Evolutionary conservation across 2,329 filamentous ascomycete genomes (phyloP).

Genomic region (Zasmidium cellare): DNA sequence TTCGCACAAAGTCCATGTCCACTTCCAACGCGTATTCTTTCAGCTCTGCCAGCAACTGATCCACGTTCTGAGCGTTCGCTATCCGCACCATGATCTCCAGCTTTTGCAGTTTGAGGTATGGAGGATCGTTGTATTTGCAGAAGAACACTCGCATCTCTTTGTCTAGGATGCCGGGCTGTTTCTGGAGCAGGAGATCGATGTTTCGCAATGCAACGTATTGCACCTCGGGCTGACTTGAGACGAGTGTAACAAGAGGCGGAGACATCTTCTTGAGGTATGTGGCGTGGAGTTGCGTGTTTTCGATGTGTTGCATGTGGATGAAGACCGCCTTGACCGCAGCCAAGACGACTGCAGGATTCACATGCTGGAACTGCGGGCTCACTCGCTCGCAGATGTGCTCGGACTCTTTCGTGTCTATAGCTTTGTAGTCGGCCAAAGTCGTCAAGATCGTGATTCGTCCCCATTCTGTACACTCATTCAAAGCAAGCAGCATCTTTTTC

Average conservation of each 20-base stretch:
- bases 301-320: slow-evolving; percentile 83
- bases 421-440: slow-evolving; percentile 83
- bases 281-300: slow-evolving; percentile 70
- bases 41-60: slow-evolving; percentile 88
- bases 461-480: slow-evolving; percentile 99
- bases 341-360: slow-evolving; percentile 93
- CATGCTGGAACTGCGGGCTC: slow-evolving; percentile 95
- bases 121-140: slow-evolving; percentile 99
- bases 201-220: slow-evolving; percentile 96
- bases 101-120: slow-evolving; percentile 96
- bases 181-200: slow-evolving; percentile 92
- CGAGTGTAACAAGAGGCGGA: slow-evolving; percentile 89
- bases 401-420: slow-evolving; percentile 87
- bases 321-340: slow-evolving; percentile 99
- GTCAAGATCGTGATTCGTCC: slow-evolving; percentile 90
- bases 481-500: slow-evolving; percentile 93
- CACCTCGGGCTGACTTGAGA: slow-evolving; percentile 93
- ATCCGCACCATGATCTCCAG: slow-evolving; percentile 99
- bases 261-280: slow-evolving; percentile 99
- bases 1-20: slow-evolving; percentile 96
- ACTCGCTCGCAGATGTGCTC: slow-evolving; percentile 98
- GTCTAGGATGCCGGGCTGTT: slow-evolving; percentile 92
- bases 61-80: slow-evolving; percentile 94
- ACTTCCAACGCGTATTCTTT: slow-evolving; percentile 98
- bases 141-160: slow-evolving; percentile 98